These are phyloP conservation scores for Wilcoxina mikolae DNA, from an alignment of 495 filamentous ascomycete species.

Conservation along the genomic window DNA sequence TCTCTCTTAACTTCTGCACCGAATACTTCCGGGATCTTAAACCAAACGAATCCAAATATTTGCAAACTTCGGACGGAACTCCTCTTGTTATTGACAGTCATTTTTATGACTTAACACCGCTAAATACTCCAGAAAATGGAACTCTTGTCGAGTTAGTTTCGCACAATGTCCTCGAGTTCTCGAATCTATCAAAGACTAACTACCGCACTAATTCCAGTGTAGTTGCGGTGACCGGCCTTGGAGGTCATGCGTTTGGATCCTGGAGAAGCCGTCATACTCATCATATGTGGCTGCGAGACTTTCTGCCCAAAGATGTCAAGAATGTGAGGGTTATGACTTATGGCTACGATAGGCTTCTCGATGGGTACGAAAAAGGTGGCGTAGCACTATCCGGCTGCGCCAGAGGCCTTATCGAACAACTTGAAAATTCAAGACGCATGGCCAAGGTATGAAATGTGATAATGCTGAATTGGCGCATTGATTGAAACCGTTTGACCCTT, in stretches of 20 bases:
- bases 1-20: not conserved
- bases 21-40: not conserved
- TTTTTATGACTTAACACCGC: not conserved
- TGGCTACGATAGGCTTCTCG: too few species aligned
- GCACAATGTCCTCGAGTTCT: not conserved
- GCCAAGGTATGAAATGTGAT: too few species aligned
- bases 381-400: too few species aligned
- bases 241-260: conserved; percentile 14
- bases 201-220: conserved; percentile 4
- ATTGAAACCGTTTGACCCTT: too few species aligned
- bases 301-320: conserved; percentile 4
- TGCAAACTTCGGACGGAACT: not conserved
- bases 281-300: conserved; percentile 15
- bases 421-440: too few species aligned
- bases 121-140: not conserved
- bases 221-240: conserved; percentile 11
- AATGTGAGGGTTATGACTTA: conserved; percentile 11
- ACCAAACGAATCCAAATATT: not conserved
- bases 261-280: conserved; percentile 5
- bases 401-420: too few species aligned
- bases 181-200: not conserved
- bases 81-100: not conserved
- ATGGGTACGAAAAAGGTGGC: too few species aligned
- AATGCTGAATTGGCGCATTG: too few species aligned
- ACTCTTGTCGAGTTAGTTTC: not conserved